phyloP scores from a whole-genome alignment of 1,284 basidiomycete genomes.

The Tilletia horrida region DNA sequence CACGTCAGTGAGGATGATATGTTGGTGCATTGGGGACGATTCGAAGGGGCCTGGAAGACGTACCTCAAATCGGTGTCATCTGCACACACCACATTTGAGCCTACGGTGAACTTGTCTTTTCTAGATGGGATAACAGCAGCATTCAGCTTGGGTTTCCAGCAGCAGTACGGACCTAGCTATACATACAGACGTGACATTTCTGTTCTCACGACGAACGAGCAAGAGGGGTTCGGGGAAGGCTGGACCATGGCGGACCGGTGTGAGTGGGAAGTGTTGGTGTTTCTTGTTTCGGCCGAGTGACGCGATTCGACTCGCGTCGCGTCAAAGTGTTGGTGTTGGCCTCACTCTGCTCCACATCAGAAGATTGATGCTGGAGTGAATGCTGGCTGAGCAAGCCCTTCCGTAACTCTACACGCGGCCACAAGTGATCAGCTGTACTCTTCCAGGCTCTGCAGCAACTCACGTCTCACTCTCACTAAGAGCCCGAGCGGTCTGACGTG shows the following conservation, averaged over 20 bases:
- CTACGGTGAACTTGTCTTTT: slow-evolving; percentile 39
- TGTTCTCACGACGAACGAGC: too few relatives aligned
- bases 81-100: slow-evolving; percentile 37
- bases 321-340: slow-evolving; percentile 11
- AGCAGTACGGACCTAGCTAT: too few relatives aligned
- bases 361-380: too few relatives aligned
- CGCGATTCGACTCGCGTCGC: not conserved
- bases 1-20: not conserved
- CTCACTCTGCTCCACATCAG: not conserved
- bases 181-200: slow-evolving; percentile 10
- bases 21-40: not conserved
- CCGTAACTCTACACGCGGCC: too few relatives aligned
- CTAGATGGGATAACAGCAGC: slow-evolving; percentile 16
- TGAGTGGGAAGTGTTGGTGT: not conserved
- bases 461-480: too few relatives aligned
- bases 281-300: not conserved
- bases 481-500: too few relatives aligned
- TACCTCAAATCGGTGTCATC: slow-evolving; percentile 35
- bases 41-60: not conserved
- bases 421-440: too few relatives aligned
- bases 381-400: too few relatives aligned
- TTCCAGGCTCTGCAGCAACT: too few relatives aligned
- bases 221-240: not conserved
- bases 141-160: too few relatives aligned
- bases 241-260: not conserved